Evolutionary conservation across 805 yeast species (phyloP), one percentile per base, ranked within the genome.

Genomic region (Scheffersomyces lignosus): DNA sequence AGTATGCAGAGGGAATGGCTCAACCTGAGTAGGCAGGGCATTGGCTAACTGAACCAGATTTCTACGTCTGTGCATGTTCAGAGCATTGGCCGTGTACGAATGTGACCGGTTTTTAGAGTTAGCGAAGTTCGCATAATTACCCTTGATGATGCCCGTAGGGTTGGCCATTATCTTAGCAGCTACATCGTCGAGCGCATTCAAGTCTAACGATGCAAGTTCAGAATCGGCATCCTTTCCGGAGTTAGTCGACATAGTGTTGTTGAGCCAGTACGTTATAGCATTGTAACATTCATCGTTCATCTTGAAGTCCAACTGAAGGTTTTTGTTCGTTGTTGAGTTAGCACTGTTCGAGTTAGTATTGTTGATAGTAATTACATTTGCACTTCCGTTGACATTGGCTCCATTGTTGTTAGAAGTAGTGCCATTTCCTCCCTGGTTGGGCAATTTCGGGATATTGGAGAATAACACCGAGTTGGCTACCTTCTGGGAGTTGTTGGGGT

Each of bases 261-360:
- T 52, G 30, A 55, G 43, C 72, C 72, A 66, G 39, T 54, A 53
- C 13, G 60, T 52, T 18, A 66, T 66, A 18, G 71, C 71, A 38
- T 60, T 58, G 36, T 61, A 58, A 41, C 71, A 66, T 42, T 66
- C 71, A 38, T 65, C 66, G 40, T 66, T 65, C 64, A 65, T 61
- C 37, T 42, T 41, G 37, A 45, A 45, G 38, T 40, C 44, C 33
- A 45, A 41, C 25, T 38, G 24, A 7, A 20, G 10, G 24, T 20
- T 10, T 20, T 10, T 20, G 10, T 20, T 20, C 7, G 24, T 20
- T 20, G 24, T 10, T 10, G 10, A 20, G 7, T 7, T 7, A 10
- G 24, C 10, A 10, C 24, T 10, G 24, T 20, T 20, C 9, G 24
- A 20, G 24, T 20, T 20, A 7, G 24, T 10, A 10, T 7, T 10